These are phyloP conservation scores for Neohortaea acidophila DNA, from an alignment of 495 filamentous ascomycete genomes.

Conservation along the genomic window DNA sequence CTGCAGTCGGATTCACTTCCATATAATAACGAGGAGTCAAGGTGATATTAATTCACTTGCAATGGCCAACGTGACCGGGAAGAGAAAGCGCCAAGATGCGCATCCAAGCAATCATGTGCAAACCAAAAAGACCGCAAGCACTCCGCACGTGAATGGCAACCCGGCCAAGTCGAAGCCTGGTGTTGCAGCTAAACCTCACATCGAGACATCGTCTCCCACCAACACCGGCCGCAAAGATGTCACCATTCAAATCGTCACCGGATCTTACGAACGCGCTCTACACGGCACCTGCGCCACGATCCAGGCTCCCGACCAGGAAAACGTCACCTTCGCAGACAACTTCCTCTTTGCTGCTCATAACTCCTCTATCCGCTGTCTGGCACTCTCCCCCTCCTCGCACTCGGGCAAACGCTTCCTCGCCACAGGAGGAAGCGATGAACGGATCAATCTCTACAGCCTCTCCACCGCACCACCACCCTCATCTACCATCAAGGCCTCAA, in stretches of 20 bases:
- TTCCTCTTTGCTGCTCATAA: constrained; percentile 92
- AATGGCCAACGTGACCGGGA: too few relatives aligned
- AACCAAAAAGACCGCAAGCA: too few relatives aligned
- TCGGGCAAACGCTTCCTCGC: constrained; percentile 64
- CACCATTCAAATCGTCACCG: constrained; percentile 75
- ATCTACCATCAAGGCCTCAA: neutral
- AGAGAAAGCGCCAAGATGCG: too few relatives aligned
- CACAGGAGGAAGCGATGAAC: constrained; percentile 79
- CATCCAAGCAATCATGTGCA: too few relatives aligned
- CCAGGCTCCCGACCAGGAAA: constrained; percentile 23
- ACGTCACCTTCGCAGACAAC: constrained; percentile 66
- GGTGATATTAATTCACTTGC: too few relatives aligned
- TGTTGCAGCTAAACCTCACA: too few relatives aligned
- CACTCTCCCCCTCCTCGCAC: constrained; percentile 63
- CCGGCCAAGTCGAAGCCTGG: too few relatives aligned
- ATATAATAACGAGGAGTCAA: too few relatives aligned
- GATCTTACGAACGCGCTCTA: constrained; percentile 86
- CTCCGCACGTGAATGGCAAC: too few relatives aligned
- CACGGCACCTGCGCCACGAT: constrained; percentile 78
- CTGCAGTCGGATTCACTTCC: too few relatives aligned
- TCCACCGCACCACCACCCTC: constrained; percentile 49
- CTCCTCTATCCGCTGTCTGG: constrained; percentile 78
- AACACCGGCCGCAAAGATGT: neutral
- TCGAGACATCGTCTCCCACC: too few relatives aligned
- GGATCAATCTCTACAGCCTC: constrained; percentile 85